Base-by-base conservation (phyloP, 2,329 filamentous ascomycete species). In the Tolypocladium guangdongense region DNA sequence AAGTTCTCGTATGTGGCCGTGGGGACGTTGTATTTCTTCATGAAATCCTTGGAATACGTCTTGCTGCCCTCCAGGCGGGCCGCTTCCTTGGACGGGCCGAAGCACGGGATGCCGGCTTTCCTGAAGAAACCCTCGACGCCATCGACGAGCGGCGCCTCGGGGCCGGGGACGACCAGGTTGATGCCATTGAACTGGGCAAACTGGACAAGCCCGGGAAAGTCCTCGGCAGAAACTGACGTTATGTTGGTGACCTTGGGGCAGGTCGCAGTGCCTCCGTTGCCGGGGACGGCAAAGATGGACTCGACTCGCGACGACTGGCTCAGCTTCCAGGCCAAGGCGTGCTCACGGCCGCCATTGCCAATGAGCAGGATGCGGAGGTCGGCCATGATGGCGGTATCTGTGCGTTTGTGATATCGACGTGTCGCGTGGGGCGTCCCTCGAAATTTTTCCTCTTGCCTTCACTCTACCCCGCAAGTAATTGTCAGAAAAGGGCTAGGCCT, bases 31-130 rank as follows among this genome's bases (percentile, higher is more conserved):
- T 95, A 83, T 59, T 86, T 84, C 70, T 87, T 86, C 93, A 97
- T 99, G 67, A 97, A 97, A 70, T 97, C 91, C 69, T 99, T 99
- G 57, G 88, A 90, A 70, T 95, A 97, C 12, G 92, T 88, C 77
- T 99, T 99, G 74, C 88, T 95, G 56, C 93, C 93, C 72, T 99
- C 93, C 80, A 99, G 89, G 46, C 82, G 81, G 20, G 93, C 91
- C 24, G 93, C 92, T 49, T 83, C 82, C 71, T 87, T 84, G 54
- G 84, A 87, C 6, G 93, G 93, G 2, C 92, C 93, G 65, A 96
- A 97, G 70, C 83, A 86, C 61, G 82, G 80, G 66, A 96, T 90
- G 49, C 86, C 84, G 50, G 80, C 85, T 51, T 71, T 68, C 58
- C 82, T 78, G 74, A 97, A 97, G 73, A 86, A 87, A 62, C 85